Conservation (phyloP, 768 basidiomycete genomes). For the Boletus rubescentipes region DNA sequence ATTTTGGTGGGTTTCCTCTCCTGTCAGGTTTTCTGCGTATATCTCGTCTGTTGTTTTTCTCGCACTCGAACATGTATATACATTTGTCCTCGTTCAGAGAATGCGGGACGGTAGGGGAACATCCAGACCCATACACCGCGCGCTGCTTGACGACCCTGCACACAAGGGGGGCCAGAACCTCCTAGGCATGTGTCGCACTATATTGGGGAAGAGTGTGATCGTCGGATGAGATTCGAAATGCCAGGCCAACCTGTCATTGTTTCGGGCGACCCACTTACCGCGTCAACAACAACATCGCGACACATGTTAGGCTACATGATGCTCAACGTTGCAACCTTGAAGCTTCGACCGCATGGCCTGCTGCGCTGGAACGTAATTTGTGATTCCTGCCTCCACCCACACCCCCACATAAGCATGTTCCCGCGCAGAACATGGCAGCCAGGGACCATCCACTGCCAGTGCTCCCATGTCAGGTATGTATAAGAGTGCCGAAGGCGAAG, state of each 20-base stretch:
- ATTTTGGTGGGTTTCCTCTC: background rate
- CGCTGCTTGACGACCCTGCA: no score
- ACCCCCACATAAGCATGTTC: background rate
- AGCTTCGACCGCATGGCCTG: slow-evolving; percentile 13
- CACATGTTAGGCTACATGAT: slow-evolving; percentile 4
- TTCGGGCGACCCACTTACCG: slow-evolving; percentile 8
- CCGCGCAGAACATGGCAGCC: background rate
- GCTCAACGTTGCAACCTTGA: slow-evolving; percentile 3
- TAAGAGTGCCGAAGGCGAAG: slow-evolving; percentile 16
- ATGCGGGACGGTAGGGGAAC: no score
- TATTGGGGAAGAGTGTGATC: slow-evolving; percentile 12
- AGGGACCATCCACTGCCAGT: slow-evolving; percentile 7
- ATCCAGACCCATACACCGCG: no score
- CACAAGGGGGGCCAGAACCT: no score
- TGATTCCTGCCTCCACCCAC: background rate
- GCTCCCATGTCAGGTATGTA: slow-evolving; percentile 15
- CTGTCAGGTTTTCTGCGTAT: background rate
- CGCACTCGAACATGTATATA: background rate
- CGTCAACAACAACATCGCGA: slow-evolving; percentile 8
- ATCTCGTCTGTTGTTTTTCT: background rate
- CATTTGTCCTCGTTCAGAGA: background rate
- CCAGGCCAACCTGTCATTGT: slow-evolving; percentile 6
- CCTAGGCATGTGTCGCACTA: background rate
- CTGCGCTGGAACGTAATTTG: slow-evolving; percentile 10
- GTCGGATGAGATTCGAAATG: slow-evolving; percentile 16